A percentile compares a stretch with the other conserved stretches of the same genome.
Evolutionary conservation across 805 yeast genomes (phyloP).

Genomic region (Hanseniaspora guilliermondii): DNA sequence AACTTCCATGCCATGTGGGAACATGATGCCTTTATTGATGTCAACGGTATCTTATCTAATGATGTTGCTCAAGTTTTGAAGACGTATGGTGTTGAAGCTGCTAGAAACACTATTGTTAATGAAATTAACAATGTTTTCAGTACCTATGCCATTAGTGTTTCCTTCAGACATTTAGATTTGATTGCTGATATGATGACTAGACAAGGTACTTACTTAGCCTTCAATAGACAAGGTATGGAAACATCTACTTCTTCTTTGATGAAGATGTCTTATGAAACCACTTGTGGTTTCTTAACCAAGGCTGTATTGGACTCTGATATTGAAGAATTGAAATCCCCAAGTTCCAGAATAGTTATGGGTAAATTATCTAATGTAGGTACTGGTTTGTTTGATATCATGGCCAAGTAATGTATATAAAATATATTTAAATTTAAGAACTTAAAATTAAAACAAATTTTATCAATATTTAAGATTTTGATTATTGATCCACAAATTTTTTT

Average conservation of each 20-base stretch:
- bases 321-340: slow-evolving; percentile 81
- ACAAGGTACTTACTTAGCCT: slow-evolving; percentile 92
- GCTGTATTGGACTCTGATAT: slow-evolving; percentile 87
- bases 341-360: slow-evolving; percentile 88
- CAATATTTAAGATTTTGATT: too few species aligned
- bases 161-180: slow-evolving; percentile 86
- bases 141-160: slow-evolving; percentile 88
- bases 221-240: slow-evolving; percentile 97
- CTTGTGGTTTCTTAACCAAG: slow-evolving; percentile 92
- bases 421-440: not conserved
- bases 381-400: slow-evolving; percentile 75
- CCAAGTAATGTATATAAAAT: slow-evolving; percentile 23
- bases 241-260: slow-evolving; percentile 87
- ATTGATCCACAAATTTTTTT: too few species aligned
- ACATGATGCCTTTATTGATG: slow-evolving; percentile 83
- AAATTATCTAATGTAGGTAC: slow-evolving; percentile 87
- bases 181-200: slow-evolving; percentile 99
- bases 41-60: slow-evolving; percentile 79
- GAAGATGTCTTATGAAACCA: slow-evolving; percentile 98
- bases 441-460: too few species aligned
- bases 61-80: slow-evolving; percentile 81
- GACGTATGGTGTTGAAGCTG: slow-evolving; percentile 98
- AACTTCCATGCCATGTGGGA: slow-evolving; percentile 98
- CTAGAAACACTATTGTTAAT: slow-evolving; percentile 89
- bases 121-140: slow-evolving; percentile 94